Evolutionary conservation across 768 basidiomycete species (phyloP).

Genomic region (Lactarius sanguifluus): DNA sequence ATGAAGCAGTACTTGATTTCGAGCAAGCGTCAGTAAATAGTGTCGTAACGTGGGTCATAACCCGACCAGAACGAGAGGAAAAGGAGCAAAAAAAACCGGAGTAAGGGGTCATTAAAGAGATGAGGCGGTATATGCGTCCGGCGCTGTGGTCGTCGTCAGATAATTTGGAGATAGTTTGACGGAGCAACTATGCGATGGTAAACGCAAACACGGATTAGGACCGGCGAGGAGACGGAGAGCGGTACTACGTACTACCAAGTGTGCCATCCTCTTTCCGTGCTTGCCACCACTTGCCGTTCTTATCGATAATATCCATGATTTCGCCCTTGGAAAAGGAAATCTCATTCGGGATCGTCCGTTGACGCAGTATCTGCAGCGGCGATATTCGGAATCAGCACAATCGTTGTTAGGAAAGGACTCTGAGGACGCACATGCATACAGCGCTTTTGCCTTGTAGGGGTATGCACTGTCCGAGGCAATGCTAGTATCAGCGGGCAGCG

Average conservation of each 20-base stretch:
- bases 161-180: conserved; percentile 82
- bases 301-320: conserved; percentile 88
- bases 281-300: conserved; percentile 94
- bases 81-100: not conserved
- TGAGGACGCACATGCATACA: conserved; percentile 71
- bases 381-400: conserved; percentile 1
- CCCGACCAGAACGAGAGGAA: conserved; percentile 6
- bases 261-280: conserved; percentile 75
- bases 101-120: conserved; percentile 4
- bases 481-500: conserved; percentile 30
- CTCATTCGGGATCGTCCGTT: conserved; percentile 92
- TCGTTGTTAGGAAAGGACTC: not conserved
- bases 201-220: not conserved
- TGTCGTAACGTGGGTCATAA: conserved; percentile 4
- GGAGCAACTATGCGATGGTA: conserved; percentile 58
- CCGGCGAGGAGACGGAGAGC: not conserved
- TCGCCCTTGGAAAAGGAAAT: conserved; percentile 93
- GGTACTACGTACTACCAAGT: conserved; percentile 65
- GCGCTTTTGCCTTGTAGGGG: conserved; percentile 78
- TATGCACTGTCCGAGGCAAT: conserved; percentile 43
- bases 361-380: conserved; percentile 76
- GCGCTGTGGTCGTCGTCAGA: conserved; percentile 34
- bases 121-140: conserved; percentile 18
- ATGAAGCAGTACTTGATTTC: conserved; percentile 13
- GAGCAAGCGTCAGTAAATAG: conserved; percentile 17